phyloP scores from a whole-genome alignment of 768 basidiomycete species.

The Pisolithus marmoratus region DNA sequence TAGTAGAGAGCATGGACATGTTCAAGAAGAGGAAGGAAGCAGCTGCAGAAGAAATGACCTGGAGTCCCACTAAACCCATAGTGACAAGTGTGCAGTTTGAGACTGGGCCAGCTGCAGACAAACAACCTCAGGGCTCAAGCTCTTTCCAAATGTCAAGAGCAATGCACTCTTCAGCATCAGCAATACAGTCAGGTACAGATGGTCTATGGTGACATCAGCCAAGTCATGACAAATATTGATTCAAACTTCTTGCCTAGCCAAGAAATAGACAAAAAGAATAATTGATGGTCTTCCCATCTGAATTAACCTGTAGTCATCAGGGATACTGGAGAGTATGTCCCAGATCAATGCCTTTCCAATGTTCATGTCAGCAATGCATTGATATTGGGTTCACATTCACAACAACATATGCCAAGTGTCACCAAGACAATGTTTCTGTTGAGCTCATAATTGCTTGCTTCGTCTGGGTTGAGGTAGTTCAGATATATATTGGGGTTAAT shows the following conservation, averaged over 20 bases:
- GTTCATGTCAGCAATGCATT: background rate
- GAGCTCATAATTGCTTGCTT: slow-evolving; percentile 15
- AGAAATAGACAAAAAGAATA: no score
- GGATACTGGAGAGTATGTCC: no score
- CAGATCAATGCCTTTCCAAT: background rate
- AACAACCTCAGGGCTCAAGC: no score
- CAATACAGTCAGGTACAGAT: no score
- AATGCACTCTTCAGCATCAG: background rate
- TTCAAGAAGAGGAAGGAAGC: slow-evolving; percentile 27
- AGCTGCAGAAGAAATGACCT: slow-evolving; percentile 2
- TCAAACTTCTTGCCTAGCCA: no score
- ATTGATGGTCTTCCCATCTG: no score
- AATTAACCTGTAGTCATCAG: no score
- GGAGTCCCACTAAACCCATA: background rate
- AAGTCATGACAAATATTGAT: no score
- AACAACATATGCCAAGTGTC: no score
- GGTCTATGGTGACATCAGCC: no score
- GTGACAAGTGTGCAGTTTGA: background rate
- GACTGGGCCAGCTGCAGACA: no score
- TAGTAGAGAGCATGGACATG: slow-evolving; percentile 26
- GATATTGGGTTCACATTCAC: no score
- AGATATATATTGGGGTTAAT: slow-evolving; percentile 19
- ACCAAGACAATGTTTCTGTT: slow-evolving; percentile 14
- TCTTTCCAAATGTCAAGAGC: background rate
- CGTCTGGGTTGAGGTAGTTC: slow-evolving; percentile 19